Evolutionary conservation across 2,329 filamentous ascomycete genomes (phyloP).

Genomic region (Shiraia bambusicola): DNA sequence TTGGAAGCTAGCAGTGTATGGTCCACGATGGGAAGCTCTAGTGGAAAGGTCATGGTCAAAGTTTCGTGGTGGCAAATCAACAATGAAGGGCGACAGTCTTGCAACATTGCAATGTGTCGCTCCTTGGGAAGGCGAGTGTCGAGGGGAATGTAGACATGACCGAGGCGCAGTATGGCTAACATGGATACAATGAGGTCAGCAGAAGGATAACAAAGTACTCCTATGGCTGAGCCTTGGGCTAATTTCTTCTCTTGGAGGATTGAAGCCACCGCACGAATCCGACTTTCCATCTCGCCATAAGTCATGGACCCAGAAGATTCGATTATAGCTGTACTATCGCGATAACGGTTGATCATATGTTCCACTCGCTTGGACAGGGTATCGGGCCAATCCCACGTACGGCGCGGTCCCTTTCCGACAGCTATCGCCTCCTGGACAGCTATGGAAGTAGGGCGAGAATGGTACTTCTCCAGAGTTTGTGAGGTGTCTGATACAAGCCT

Average conservation of each 20-base stretch:
- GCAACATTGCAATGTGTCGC: slow-evolving; percentile 36
- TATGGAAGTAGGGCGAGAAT: no score
- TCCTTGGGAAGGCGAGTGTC: slow-evolving; percentile 38
- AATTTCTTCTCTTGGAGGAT: not conserved
- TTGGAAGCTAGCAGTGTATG: not conserved
- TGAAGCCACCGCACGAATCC: slow-evolving; percentile 6
- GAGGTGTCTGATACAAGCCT: no score
- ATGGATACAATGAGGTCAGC: slow-evolving; percentile 43
- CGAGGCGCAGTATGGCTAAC: slow-evolving; percentile 46
- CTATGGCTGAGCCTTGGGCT: slow-evolving; percentile 26
- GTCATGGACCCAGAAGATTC: no score
- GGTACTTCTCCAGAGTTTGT: no score
- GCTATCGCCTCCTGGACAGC: no score
- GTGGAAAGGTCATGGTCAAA: slow-evolving; percentile 13
- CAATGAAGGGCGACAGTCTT: slow-evolving; percentile 33
- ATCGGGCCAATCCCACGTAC: no score
- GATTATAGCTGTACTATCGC: no score
- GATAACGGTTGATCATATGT: no score
- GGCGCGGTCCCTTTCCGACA: no score
- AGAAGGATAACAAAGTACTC: slow-evolving; percentile 45
- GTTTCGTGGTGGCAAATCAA: slow-evolving; percentile 7
- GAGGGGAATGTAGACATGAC: slow-evolving; percentile 42
- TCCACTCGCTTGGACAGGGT: no score
- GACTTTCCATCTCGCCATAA: not conserved
- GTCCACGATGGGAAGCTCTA: not conserved